Percentiles rank a stretch among this genome's conserved stretches.
Evolutionary conservation across 345 rosid species (phyloP).

Genomic region (Acer saccharum): DNA sequence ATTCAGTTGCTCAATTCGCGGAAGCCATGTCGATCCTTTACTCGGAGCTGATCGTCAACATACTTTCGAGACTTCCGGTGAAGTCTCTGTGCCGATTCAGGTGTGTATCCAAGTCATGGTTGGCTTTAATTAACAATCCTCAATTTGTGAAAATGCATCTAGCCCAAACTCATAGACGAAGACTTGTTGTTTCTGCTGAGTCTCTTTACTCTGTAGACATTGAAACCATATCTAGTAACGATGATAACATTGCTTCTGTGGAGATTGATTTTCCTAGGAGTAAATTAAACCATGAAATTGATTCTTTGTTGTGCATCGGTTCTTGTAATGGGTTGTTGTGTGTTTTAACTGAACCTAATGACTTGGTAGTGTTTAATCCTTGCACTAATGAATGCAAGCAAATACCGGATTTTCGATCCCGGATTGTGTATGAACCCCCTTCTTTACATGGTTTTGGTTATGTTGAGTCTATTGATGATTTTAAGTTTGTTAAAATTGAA

Average conservation of each 20-base stretch:
- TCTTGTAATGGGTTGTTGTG: constrained; percentile 2
- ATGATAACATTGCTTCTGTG: neutral
- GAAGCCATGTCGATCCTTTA: neutral
- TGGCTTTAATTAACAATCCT: neutral
- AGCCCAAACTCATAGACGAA: neutral
- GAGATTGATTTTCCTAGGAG: neutral
- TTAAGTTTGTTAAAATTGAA: neutral
- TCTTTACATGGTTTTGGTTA: neutral
- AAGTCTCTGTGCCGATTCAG: neutral
- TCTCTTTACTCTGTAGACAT: neutral
- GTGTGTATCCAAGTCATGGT: neutral
- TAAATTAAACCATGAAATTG: neutral
- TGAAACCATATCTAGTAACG: neutral
- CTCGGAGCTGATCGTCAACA: neutral
- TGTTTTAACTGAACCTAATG: neutral
- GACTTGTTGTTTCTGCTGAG: neutral
- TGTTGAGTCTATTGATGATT: neutral
- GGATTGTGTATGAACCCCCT: neutral
- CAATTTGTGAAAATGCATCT: neutral
- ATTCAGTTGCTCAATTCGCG: too few species aligned
- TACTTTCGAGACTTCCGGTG: neutral
- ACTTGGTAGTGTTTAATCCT: neutral
- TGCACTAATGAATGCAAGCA: neutral
- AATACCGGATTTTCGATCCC: neutral
- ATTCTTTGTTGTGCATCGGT: neutral